Evolutionary conservation across 2,329 filamentous ascomycete genomes (phyloP).

Genomic region (Biscogniauxia mediterranea): DNA sequence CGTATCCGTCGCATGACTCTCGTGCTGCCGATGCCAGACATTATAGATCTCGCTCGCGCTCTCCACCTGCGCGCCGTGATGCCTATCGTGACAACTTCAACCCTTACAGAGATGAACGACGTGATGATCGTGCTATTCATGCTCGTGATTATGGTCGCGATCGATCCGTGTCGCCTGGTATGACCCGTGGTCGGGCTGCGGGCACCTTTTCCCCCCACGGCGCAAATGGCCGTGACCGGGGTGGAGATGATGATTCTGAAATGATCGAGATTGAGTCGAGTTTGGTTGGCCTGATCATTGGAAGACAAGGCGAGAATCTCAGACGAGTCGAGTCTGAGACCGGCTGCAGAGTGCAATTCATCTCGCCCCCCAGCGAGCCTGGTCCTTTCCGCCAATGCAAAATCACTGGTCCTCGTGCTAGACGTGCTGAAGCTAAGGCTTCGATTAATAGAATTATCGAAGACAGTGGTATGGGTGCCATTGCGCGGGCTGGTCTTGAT

Average conservation of each 20-base stretch:
- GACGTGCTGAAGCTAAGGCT: constrained; percentile 73
- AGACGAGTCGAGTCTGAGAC: constrained; percentile 81
- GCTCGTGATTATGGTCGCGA: constrained; percentile 61
- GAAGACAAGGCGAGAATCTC: constrained; percentile 84
- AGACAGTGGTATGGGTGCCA: constrained; percentile 66
- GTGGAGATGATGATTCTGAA: constrained; percentile 68
- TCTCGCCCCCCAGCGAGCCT: constrained; percentile 69
- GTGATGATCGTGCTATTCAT: constrained; percentile 60
- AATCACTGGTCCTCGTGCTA: constrained; percentile 71
- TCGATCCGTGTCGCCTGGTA: constrained; percentile 69
- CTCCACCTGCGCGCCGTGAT: constrained; percentile 65
- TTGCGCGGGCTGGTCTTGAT: constrained; percentile 47
- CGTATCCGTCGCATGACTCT: constrained; percentile 39
- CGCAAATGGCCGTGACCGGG: constrained; percentile 44
- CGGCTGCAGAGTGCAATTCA: constrained; percentile 81
- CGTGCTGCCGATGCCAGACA: constrained; percentile 50
- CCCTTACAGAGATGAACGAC: constrained; percentile 82
- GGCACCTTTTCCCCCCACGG: constrained; percentile 60
- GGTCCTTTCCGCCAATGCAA: constrained; percentile 80
- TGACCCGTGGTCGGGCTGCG: constrained; percentile 47
- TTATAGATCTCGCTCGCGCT: constrained; percentile 72
- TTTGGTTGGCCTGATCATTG: constrained; percentile 86
- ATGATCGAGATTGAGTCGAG: constrained; percentile 84
- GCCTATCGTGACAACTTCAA: constrained; percentile 74
- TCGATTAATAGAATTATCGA: constrained; percentile 88